Base-by-base conservation (phyloP, 2,329 filamentous ascomycete genomes). In the Pseudofabraea citricarpa region DNA sequence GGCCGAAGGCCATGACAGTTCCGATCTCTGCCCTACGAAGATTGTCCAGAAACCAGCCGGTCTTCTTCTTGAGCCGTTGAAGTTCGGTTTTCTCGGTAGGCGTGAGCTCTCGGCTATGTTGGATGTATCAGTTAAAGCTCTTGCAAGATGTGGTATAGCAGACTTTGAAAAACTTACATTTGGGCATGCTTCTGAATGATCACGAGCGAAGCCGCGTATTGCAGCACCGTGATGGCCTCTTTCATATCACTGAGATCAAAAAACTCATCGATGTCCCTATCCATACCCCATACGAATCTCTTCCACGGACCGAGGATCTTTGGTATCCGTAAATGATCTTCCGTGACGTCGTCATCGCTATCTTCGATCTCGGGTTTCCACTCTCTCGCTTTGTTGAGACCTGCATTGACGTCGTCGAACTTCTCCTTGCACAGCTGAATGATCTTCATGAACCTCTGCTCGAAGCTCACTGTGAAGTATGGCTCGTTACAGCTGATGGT, bases 141-240 rank as follows among this genome's bases (percentile, higher is more conserved):
- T 10, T 7, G 6, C 13, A 31, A 31, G 27, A 15, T n/a, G 13
- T 10, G 5, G 9, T 12, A 31, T 6, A n/a, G 13, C 27, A 31
- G 27, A 12, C 16, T 31, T 31, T 15, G 13, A 7, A 6, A 5
- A 19, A 21, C 40, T 36, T 23, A 59, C 40, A 20, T 36, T 6
- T 40, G 38, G 16, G 53, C 46, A 19, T 45, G 37, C 13, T 49
- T 39, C 33, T 55, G 41, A 7, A 61, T 46, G 3, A 32, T 18
- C 15, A 40, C 23, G 1, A 60, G 36, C 16, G 29, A 36, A 13
- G 36, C 32, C 4, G 36, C 32, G 21, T 10, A 20, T 31, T 36
- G 31, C 21, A 42, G 10, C 27, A 31, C 16, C 27, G 13, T 15
- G 13, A 31, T n/a, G 9, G 27, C 13, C 10, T 31, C 27, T 31